A percentile compares a stretch with the other conserved stretches of the same genome.
These are phyloP conservation scores for Candida cerambycidarum DNA, from an alignment of 805 yeast genomes.

Conservation along the genomic window DNA sequence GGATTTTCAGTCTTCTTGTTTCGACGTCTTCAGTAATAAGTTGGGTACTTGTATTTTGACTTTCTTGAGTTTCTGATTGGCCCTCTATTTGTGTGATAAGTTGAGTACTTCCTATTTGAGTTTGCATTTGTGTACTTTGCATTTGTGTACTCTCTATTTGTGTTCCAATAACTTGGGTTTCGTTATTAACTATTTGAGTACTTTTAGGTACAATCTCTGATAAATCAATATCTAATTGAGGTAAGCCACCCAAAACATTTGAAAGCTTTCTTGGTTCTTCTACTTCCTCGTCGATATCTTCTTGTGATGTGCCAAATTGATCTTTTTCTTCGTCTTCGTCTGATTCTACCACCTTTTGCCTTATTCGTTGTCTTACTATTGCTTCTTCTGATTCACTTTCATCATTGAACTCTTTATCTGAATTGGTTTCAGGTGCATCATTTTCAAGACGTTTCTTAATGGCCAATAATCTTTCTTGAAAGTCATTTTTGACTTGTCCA, in stretches of 20 bases:
- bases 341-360: neutral
- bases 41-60: too few species aligned
- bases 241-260: conserved; percentile 21
- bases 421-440: neutral
- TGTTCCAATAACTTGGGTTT: conserved; percentile 8
- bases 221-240: conserved; percentile 30
- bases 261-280: neutral
- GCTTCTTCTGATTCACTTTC: conserved; percentile 1
- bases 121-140: neutral
- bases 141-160: conserved; percentile 4
- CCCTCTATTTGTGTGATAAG: too few species aligned
- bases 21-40: neutral
- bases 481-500: neutral
- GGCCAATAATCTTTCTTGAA: conserved; percentile 1
- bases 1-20: neutral
- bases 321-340: conserved; percentile 9
- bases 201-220: conserved; percentile 13
- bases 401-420: neutral
- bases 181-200: neutral
- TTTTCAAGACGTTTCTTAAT: conserved; percentile 1
- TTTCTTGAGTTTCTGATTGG: neutral
- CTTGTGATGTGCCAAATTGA: neutral
- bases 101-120: conserved; percentile 5
- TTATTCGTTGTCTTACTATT: neutral
- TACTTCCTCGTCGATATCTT: neutral